These are phyloP conservation scores for Centrapalus pauciflorus DNA, from an alignment of 129 eudicot species.

Conservation along the genomic window DNA sequence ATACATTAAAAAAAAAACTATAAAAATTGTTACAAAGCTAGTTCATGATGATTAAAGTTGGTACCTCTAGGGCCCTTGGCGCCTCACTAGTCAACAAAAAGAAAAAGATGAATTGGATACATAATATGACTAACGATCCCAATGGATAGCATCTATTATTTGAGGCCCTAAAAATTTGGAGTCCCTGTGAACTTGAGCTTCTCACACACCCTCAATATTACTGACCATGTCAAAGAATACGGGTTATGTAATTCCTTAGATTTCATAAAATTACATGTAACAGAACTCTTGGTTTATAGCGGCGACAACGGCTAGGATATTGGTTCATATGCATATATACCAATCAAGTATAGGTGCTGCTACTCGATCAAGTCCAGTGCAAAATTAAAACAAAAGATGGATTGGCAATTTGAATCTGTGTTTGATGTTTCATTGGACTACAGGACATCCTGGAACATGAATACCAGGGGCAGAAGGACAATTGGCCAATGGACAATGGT, in stretches of 20 bases:
- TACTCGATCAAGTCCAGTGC: background rate
- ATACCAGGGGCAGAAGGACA: constrained; percentile 81
- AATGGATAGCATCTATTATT: no score
- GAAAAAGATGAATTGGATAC: no score
- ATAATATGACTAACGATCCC: no score
- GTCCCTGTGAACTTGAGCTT: no score
- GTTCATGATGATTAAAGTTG: no score
- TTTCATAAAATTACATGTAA: background rate
- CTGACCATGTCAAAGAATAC: background rate
- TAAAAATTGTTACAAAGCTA: no score
- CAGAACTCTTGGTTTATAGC: background rate
- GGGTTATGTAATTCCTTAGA: background rate
- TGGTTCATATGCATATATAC: background rate
- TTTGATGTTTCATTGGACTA: constrained; percentile 22
- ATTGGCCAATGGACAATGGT: constrained; percentile 65
- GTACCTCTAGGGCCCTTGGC: no score
- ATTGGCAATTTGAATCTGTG: background rate
- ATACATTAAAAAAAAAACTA: no score
- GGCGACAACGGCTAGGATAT: background rate
- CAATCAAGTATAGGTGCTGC: background rate
- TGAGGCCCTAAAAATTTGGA: no score
- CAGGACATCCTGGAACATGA: constrained; percentile 48
- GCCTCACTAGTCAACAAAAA: no score
- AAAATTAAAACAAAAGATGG: background rate
- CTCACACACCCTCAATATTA: no score